phyloP scores from a whole-genome alignment of 345 rosid genomes.

The Aquilaria yunnanensis region DNA sequence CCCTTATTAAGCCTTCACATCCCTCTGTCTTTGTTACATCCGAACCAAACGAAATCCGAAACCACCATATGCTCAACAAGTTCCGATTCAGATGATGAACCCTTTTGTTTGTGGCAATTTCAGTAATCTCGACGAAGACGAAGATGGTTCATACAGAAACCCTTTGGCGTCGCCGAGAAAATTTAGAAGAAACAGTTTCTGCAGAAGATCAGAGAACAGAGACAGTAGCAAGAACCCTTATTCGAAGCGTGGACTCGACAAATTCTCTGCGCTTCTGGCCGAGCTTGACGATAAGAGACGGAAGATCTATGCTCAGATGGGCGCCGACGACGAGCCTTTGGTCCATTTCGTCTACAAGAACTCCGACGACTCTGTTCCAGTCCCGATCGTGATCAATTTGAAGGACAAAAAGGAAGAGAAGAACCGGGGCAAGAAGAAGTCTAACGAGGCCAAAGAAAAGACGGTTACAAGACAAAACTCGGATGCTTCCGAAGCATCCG shows the following conservation, averaged over 20 bases:
- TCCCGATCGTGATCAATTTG: conserved; percentile 42
- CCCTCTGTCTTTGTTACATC: too few species aligned
- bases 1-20: too few species aligned
- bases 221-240: conserved; percentile 44
- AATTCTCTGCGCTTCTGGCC: conserved; percentile 44
- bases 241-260: conserved; percentile 52
- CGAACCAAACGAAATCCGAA: too few species aligned
- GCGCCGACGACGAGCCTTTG: conserved; percentile 27
- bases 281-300: conserved; percentile 48
- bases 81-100: conserved; percentile 29
- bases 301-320: conserved; percentile 34
- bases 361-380: conserved; percentile 31
- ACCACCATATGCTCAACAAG: too few species aligned
- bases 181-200: conserved; percentile 21
- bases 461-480: background rate
- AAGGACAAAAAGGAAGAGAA: conserved; percentile 24
- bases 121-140: conserved; percentile 18
- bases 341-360: conserved; percentile 39
- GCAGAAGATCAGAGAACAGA: conserved; percentile 11
- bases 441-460: conserved; percentile 5
- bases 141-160: conserved; percentile 14
- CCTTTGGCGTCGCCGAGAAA: conserved; percentile 18
- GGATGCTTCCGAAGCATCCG: background rate
- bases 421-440: conserved; percentile 7
- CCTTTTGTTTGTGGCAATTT: conserved; percentile 30